Conservation (phyloP, 1,284 basidiomycete species). For the Puccinia novopanici region DNA sequence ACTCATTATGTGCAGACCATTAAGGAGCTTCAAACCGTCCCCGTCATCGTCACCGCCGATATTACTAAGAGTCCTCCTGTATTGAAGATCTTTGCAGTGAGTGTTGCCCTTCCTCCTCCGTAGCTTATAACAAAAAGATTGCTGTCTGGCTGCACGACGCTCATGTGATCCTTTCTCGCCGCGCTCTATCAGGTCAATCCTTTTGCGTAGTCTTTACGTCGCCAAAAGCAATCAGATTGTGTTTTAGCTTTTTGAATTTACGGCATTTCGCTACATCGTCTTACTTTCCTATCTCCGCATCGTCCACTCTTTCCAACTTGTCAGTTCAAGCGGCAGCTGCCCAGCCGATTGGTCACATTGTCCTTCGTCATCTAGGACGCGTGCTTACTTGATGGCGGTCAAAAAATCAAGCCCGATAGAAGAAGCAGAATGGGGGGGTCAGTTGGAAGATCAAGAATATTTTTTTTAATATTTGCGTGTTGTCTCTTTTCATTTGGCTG, state of each 20-base stretch:
- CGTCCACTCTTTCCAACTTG: neutral
- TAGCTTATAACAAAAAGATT: neutral
- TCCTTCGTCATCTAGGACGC: neutral
- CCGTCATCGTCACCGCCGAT: conserved; percentile 49
- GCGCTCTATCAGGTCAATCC: conserved; percentile 28
- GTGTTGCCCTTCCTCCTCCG: neutral
- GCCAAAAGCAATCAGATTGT: neutral
- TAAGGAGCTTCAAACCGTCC: conserved; percentile 44
- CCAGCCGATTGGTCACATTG: neutral
- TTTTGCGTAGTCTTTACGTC: conserved; percentile 13
- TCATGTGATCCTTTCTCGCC: neutral
- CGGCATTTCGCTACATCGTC: neutral
- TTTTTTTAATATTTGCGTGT: neutral
- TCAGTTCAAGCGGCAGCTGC: neutral
- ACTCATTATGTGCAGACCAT: conserved; percentile 50
- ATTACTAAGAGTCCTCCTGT: conserved; percentile 49
- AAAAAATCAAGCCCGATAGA: conserved; percentile 5
- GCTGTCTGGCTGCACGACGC: neutral
- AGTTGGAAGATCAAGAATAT: conserved; percentile 12
- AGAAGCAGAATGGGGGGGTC: neutral
- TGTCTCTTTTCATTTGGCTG: neutral
- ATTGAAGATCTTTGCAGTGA: conserved; percentile 49
- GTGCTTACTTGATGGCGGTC: neutral
- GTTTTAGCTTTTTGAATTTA: neutral
- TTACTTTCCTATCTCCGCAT: neutral